phyloP scores from a whole-genome alignment of 2,329 filamentous ascomycete genomes.

The Fusarium sp. region DNA sequence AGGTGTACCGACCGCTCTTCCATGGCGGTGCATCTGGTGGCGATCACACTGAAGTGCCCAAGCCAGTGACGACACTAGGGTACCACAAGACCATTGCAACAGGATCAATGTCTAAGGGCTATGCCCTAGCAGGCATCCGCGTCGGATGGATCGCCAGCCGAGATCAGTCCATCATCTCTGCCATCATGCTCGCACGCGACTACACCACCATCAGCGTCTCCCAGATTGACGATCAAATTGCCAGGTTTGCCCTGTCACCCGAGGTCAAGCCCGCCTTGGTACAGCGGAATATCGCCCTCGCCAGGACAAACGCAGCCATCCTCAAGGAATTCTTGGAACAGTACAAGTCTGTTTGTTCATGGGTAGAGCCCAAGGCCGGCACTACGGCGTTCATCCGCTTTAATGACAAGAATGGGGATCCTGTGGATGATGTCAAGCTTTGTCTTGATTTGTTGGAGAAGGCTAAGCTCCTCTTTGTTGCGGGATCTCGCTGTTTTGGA shows the following conservation, averaged over 20 bases:
- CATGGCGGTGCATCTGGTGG: slow-evolving; percentile 65
- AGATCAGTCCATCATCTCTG: slow-evolving; percentile 68
- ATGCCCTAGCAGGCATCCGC: slow-evolving; percentile 82
- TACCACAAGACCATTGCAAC: slow-evolving; percentile 78
- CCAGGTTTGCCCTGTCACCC: slow-evolving; percentile 74
- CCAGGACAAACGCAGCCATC: slow-evolving; percentile 72
- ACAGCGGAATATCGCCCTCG: slow-evolving; percentile 69
- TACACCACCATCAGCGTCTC: slow-evolving; percentile 90
- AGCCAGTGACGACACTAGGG: slow-evolving; percentile 71
- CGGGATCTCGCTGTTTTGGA: slow-evolving; percentile 80
- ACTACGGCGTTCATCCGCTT: slow-evolving; percentile 84
- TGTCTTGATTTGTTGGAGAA: slow-evolving; percentile 74
- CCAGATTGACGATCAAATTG: slow-evolving; percentile 81
- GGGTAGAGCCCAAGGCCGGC: slow-evolving; percentile 80
- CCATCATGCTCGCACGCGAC: slow-evolving; percentile 73
- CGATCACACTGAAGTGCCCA: slow-evolving; percentile 64
- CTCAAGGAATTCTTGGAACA: slow-evolving; percentile 75
- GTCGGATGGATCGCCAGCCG: slow-evolving; percentile 84
- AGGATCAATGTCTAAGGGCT: slow-evolving; percentile 87
- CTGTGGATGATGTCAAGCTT: slow-evolving; percentile 77
- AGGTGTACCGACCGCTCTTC: slow-evolving; percentile 87
- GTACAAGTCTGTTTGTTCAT: slow-evolving; percentile 71
- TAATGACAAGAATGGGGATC: slow-evolving; percentile 61
- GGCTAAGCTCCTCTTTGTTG: slow-evolving; percentile 78
- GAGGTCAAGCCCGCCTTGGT: slow-evolving; percentile 54